Evolutionary conservation across 2,329 filamentous ascomycete species (phyloP), one percentile per base, ranked within the genome.

Genomic region (Aspergillus hortae): DNA sequence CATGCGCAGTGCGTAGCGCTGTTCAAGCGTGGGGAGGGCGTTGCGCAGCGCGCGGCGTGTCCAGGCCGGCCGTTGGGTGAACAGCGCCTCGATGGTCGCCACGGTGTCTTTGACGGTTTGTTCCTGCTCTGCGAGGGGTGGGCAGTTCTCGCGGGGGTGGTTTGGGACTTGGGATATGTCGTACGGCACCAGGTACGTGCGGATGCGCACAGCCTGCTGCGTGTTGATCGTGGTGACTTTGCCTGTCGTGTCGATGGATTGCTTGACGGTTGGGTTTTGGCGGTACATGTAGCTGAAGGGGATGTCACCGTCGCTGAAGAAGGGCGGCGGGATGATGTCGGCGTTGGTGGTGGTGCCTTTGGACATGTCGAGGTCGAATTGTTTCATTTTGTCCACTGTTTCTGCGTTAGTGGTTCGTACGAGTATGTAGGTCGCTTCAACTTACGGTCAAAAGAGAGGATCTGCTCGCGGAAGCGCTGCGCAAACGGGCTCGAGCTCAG

Each of bases 21-120:
- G 77, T 45, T 79, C 74, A 56, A 73, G 71, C 32, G 73, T 71
- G 5, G 64, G 62, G 27, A 96, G 77, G 48, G 82, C 80, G 70
- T 96, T 96, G 61, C 87, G 80, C 12, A 96, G 78, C 2, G 87
- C 88, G 17, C 92, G 85, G 0, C 92, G 84, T 3, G 92, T 96
- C 84, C 92, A 95, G 43, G 96, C 84, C 0, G 92, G 91, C 0
- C 92, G 82, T 48, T 86, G 75, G 3, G 85, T 77, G 63, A 97
- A 86, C 5, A 90, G 80, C 0, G 77, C 72, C 51, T 81, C 75
- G 41, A 96, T 76, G 36, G 82, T 77, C 2, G 73, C 74, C 58
- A 95, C 82, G 19, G 90, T 79, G 21, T 81, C 76, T 51, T 81
- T 82, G 48, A 92, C 79, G 30, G 82, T 76, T 1, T 78, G 74